Percentiles rank a stretch among this genome's conserved stretches.
These are phyloP conservation scores for Amanita pseudoporphyria DNA, from an alignment of 768 basidiomycete genomes.

Conservation along the genomic window DNA sequence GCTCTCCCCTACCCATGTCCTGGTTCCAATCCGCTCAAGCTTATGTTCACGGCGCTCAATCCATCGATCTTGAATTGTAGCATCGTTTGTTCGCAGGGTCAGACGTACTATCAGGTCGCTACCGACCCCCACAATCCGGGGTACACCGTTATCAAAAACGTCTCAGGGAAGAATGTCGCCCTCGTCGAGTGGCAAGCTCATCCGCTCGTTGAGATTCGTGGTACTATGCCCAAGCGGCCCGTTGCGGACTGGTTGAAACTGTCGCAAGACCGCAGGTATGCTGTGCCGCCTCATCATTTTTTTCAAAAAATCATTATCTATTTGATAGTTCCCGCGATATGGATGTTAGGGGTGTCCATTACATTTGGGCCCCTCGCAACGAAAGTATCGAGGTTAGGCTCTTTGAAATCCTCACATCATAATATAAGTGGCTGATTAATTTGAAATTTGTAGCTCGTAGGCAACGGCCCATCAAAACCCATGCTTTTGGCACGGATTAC, in stretches of 20 bases:
- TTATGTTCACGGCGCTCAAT: constrained; percentile 39
- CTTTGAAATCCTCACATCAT: background rate
- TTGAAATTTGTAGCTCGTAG: constrained; percentile 23
- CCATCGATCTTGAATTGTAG: constrained; percentile 45
- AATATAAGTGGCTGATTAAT: background rate
- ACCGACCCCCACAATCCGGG: constrained; percentile 42
- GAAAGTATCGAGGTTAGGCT: constrained; percentile 42
- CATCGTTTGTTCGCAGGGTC: constrained; percentile 40
- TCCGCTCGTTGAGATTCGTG: constrained; percentile 44
- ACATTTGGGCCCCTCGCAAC: constrained; percentile 47
- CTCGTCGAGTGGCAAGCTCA: constrained; percentile 49
- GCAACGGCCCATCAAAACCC: constrained; percentile 20
- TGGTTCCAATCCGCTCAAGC: constrained; percentile 21
- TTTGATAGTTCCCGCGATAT: constrained; percentile 35
- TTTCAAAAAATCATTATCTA: constrained; percentile 4
- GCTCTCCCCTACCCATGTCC: constrained; percentile 47
- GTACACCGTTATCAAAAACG: constrained; percentile 44
- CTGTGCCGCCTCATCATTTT: constrained; percentile 1
- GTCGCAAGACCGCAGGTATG: constrained; percentile 32
- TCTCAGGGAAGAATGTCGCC: constrained; percentile 35
- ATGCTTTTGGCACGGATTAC: constrained; percentile 43
- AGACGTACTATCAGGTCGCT: constrained; percentile 37
- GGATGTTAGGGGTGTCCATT: constrained; percentile 38
- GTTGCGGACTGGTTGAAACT: constrained; percentile 47
- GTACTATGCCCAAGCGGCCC: constrained; percentile 36